Conservation (phyloP, 2,329 filamentous ascomycete species). For the Alternaria ventricosa region DNA sequence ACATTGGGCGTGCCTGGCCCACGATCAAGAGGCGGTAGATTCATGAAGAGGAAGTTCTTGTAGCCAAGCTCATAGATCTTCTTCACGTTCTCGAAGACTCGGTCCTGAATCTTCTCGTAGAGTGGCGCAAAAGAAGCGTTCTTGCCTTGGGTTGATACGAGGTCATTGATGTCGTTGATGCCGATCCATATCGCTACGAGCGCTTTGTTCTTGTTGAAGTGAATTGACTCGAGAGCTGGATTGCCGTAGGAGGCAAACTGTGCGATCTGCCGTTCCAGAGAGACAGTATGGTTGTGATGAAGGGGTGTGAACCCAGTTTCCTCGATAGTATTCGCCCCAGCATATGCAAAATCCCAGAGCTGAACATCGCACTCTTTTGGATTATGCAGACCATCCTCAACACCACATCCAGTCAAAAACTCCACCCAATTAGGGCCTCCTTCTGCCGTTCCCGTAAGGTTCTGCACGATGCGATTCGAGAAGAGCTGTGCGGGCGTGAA, state of each 20-base stretch:
- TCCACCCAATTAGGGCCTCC: conserved; percentile 64
- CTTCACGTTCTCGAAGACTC: conserved; percentile 52
- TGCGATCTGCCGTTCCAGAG: conserved; percentile 58
- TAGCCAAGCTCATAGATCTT: conserved; percentile 54
- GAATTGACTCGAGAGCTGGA: conserved; percentile 43
- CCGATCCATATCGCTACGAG: conserved; percentile 63
- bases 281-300: conserved; percentile 60
- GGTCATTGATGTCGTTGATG: conserved; percentile 64
- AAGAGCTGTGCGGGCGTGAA: conserved; percentile 56
- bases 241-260: conserved; percentile 58
- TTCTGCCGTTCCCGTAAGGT: conserved; percentile 55
- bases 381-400: conserved; percentile 52
- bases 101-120: conserved; percentile 52
- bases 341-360: conserved; percentile 65
- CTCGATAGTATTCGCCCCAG: conserved; percentile 57
- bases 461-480: conserved; percentile 59
- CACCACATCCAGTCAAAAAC: conserved; percentile 59
- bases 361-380: conserved; percentile 56
- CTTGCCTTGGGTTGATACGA: conserved; percentile 46
- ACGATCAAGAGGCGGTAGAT: conserved; percentile 59
- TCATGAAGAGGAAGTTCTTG: conserved; percentile 57
- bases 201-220: conserved; percentile 46
- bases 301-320: conserved; percentile 51
- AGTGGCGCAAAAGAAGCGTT: conserved; percentile 54
- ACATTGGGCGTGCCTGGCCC: conserved; percentile 50